A percentile compares a stretch with the other conserved stretches of the same genome.
phyloP scores from a whole-genome alignment of 768 basidiomycete species.

The Boletus rubroflammeus region DNA sequence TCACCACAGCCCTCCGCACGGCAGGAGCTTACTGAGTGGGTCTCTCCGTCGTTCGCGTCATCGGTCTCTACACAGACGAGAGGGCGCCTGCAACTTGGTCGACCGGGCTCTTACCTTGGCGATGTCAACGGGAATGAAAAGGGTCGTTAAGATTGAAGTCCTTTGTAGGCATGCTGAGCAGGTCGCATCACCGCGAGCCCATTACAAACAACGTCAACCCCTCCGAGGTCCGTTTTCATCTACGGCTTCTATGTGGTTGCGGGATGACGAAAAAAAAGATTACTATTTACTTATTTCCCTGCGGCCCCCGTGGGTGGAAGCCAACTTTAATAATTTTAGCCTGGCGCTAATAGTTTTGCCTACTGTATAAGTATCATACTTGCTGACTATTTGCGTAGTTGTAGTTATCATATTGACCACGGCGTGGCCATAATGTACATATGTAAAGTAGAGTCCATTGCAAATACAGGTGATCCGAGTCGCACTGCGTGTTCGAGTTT shows the following conservation, averaged over 20 bases:
- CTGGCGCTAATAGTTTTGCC: slow-evolving; percentile 17
- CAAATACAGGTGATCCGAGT: neutral
- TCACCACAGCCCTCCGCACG: slow-evolving; percentile 31
- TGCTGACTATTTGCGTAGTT: slow-evolving; percentile 11
- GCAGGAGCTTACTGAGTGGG: slow-evolving; percentile 25
- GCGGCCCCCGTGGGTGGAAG: slow-evolving; percentile 7
- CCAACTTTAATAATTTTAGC: slow-evolving; percentile 8
- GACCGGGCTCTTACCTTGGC: slow-evolving; percentile 23
- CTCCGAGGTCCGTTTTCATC: slow-evolving; percentile 7
- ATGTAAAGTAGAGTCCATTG: slow-evolving; percentile 5
- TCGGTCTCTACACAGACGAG: slow-evolving; percentile 18
- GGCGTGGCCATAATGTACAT: slow-evolving; percentile 19
- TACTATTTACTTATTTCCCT: slow-evolving; percentile 12
- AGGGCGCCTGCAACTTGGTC: slow-evolving; percentile 13
- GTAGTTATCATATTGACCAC: slow-evolving; percentile 1
- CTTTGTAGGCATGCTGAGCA: slow-evolving; percentile 8
- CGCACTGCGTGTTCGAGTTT: slow-evolving; percentile 2
- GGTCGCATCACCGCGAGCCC: slow-evolving; percentile 3
- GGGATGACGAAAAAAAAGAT: slow-evolving; percentile 8
- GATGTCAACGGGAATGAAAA: slow-evolving; percentile 33
- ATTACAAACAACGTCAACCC: slow-evolving; percentile 5
- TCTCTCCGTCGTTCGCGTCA: slow-evolving; percentile 19
- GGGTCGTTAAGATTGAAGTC: slow-evolving; percentile 6
- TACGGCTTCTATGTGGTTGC: slow-evolving; percentile 1
- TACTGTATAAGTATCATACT: slow-evolving; percentile 25